These are phyloP conservation scores for Talaromyces adpressus DNA, from an alignment of 495 filamentous ascomycete genomes.

Conservation along the genomic window DNA sequence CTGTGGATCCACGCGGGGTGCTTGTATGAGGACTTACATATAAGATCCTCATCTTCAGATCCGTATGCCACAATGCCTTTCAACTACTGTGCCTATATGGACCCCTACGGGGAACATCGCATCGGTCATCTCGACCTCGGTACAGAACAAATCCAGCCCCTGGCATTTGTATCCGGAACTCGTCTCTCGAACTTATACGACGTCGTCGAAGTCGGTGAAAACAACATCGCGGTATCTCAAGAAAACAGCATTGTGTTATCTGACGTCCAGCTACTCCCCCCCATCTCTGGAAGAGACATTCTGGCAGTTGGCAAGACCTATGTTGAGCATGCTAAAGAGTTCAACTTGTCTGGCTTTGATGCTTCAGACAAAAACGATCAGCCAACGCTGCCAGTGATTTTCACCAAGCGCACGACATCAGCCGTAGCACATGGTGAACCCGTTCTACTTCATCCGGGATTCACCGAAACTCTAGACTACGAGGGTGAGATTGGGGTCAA, in stretches of 20 bases:
- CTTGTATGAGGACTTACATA: background rate
- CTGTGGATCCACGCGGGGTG: background rate
- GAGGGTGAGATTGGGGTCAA: constrained; percentile 51
- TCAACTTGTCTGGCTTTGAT: constrained; percentile 40
- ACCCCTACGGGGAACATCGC: constrained; percentile 5
- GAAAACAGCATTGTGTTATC: constrained; percentile 20
- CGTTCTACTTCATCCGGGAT: constrained; percentile 21
- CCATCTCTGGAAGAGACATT: constrained; percentile 37
- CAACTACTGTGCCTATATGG: constrained; percentile 1
- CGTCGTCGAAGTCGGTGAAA: constrained; percentile 28
- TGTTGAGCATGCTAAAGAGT: constrained; percentile 39
- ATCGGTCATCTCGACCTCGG: constrained; percentile 33
- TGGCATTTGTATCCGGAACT: constrained; percentile 38
- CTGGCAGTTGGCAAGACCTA: constrained; percentile 49
- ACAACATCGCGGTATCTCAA: background rate
- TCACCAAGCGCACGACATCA: constrained; percentile 43
- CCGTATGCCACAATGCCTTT: background rate
- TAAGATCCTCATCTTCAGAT: background rate
- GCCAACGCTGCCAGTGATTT: constrained; percentile 39
- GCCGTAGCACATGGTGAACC: constrained; percentile 37
- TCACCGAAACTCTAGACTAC: constrained; percentile 38
- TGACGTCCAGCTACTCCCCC: constrained; percentile 31
- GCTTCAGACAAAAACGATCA: constrained; percentile 36
- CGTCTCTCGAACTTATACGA: constrained; percentile 35
- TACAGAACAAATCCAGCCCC: constrained; percentile 31